These are phyloP conservation scores for Capsicum pubescens DNA, from an alignment of 257 asterid genomes.

Conservation along the genomic window DNA sequence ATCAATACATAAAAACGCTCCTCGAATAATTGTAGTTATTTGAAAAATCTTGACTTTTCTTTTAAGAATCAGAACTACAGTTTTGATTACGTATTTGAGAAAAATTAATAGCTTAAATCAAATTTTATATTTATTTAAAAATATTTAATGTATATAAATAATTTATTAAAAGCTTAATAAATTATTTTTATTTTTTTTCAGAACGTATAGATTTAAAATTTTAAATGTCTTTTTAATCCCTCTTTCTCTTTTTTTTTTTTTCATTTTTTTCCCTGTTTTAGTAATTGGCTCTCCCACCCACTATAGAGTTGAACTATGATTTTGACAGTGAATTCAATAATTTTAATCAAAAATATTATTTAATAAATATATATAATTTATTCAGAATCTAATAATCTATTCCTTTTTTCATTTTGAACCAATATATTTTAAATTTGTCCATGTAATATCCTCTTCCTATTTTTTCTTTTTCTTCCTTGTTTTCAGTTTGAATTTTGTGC, in stretches of 20 bases:
- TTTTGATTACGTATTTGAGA: not conserved
- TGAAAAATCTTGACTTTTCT: not conserved
- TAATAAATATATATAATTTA: not conserved
- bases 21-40: conserved; percentile 3
- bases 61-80: not conserved
- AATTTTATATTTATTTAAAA: not conserved
- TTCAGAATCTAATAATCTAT: not conserved
- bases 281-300: not conserved
- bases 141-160: not conserved
- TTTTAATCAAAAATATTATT: not conserved
- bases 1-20: not conserved
- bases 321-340: not conserved
- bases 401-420: not conserved
- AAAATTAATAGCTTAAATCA: not conserved
- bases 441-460: not conserved
- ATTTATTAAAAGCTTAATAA: not conserved
- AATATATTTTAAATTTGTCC: not conserved
- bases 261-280: not conserved
- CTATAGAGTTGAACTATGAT: not conserved
- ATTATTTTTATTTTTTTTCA: too few relatives aligned
- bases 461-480: not conserved
- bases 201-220: too few relatives aligned
- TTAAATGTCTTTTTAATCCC: not conserved
- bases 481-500: conserved; percentile 7
- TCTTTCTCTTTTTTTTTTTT: not conserved